Evolutionary conservation across 2,329 filamentous ascomycete species (phyloP), one percentile per base, ranked within the genome.

Genomic region (Epichloe coenophiala): DNA sequence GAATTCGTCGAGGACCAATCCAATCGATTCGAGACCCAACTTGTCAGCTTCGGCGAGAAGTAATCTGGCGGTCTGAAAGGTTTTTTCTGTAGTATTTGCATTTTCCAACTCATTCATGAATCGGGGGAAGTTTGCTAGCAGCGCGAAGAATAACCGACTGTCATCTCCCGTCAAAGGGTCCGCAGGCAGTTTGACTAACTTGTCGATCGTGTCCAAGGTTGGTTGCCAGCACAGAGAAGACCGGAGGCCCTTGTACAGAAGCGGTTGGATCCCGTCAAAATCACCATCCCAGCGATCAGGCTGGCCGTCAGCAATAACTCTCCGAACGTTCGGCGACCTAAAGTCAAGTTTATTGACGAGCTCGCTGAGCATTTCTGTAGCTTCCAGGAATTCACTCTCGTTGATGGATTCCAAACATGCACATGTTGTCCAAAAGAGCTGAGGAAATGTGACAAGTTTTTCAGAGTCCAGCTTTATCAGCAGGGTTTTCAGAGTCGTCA

Each of bases 321-420:
- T 74, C 39, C 91, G 76, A 3, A 94, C 80, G 37, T 70, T 75
- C 0, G 81, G 74, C 54, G 86, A 81, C 44, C 78, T 76, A 43
- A 98, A 76, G 63, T 98, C 86, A 21, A 97, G 72, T 63, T 93
- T 95, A 57, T 81, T 78, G 21, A 98, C 69, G 37, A 95, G 81
- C 60, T 86, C 86, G 52, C 95, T 86, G 9, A 98, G 76, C 86
- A 98, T 96, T 48, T 86, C 84, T 12, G 96, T 73, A 21, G 87
- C 89, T 63, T 96, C 93, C 54, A 93, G 78, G 55, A 95, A 98
- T 61, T 98, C 93, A 21, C 84, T 80, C 67, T 98, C 94, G 56
- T 97, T 95, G 61, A 97, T 95, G 0, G 93, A 97, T 61, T 97
- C 90, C 19, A 98, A 71, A 63, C 93, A 98, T 11, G 93, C 93